Evolutionary conservation across 129 eudicot genomes (phyloP).

Genomic region (Helichrysum umbraculigerum): DNA sequence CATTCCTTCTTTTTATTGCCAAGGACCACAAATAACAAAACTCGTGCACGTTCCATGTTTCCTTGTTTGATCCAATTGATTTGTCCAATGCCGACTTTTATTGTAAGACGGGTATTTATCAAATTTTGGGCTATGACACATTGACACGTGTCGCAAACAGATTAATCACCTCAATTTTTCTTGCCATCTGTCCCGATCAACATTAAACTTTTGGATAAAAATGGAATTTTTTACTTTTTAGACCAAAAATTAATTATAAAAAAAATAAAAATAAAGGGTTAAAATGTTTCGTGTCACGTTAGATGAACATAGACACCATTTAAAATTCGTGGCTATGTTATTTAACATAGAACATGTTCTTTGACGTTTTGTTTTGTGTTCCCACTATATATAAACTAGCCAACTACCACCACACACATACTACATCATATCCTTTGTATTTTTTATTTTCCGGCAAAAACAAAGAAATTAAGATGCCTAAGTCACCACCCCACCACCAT

Average conservation of each 20-base stretch:
- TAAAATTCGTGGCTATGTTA: conserved; percentile 18
- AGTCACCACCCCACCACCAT: conserved; percentile 17
- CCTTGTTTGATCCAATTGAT: no score
- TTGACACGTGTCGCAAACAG: neutral
- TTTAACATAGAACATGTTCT: neutral
- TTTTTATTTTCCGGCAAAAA: neutral
- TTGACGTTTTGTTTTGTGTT: neutral
- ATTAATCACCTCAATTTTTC: neutral
- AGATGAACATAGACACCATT: neutral
- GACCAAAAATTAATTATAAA: no score
- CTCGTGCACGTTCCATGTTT: no score
- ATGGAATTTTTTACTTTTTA: no score
- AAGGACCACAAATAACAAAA: no score
- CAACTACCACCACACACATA: conserved; percentile 11
- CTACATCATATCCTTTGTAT: neutral
- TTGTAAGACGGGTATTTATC: neutral
- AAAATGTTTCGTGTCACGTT: no score
- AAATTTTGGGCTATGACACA: no score
- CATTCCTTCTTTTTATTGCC: no score
- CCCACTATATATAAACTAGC: neutral
- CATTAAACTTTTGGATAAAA: neutral
- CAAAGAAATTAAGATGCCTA: neutral
- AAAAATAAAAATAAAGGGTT: no score
- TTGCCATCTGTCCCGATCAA: neutral
- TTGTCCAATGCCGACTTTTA: no score